These are phyloP conservation scores for Botrytis sinoallii DNA, from an alignment of 2,329 filamentous ascomycete genomes.

Conservation along the genomic window DNA sequence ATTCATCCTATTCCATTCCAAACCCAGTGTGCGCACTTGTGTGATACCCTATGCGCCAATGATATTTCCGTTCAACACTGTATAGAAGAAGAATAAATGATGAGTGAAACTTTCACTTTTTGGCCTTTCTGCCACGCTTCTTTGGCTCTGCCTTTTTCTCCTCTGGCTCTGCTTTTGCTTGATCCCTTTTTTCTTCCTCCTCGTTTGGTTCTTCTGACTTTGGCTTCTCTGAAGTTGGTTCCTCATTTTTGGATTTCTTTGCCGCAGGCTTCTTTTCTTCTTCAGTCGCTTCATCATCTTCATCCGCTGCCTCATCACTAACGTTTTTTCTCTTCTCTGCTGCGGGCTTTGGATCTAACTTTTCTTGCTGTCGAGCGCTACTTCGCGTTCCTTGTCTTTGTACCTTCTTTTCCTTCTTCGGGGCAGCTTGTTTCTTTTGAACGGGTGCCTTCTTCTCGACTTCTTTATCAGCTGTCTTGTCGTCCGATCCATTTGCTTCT, in stretches of 20 bases:
- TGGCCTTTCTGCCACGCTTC: constrained; percentile 4
- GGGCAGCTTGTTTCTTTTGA: background rate
- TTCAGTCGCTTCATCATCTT: background rate
- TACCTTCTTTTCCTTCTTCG: constrained; percentile 22
- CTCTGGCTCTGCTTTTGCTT: background rate
- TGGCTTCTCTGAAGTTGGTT: background rate
- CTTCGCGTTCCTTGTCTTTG: constrained; percentile 25
- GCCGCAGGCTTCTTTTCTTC: constrained; percentile 3
- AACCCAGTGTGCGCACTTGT: background rate
- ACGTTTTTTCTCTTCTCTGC: constrained; percentile 12
- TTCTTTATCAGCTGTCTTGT: constrained; percentile 17
- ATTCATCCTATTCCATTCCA: background rate
- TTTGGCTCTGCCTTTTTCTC: background rate
- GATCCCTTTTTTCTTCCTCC: background rate
- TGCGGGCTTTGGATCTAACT: background rate
- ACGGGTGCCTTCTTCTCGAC: constrained; percentile 6
- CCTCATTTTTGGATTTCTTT: constrained; percentile 10
- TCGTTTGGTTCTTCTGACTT: background rate
- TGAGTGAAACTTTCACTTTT: constrained; percentile 12
- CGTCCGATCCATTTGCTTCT: background rate
- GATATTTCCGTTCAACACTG: background rate
- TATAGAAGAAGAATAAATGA: background rate
- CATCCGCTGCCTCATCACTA: background rate
- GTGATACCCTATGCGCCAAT: background rate
- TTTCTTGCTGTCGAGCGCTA: constrained; percentile 23